Evolutionary conservation across 2,329 filamentous ascomycete species (phyloP).

Genomic region (Colletotrichum graminicola): DNA sequence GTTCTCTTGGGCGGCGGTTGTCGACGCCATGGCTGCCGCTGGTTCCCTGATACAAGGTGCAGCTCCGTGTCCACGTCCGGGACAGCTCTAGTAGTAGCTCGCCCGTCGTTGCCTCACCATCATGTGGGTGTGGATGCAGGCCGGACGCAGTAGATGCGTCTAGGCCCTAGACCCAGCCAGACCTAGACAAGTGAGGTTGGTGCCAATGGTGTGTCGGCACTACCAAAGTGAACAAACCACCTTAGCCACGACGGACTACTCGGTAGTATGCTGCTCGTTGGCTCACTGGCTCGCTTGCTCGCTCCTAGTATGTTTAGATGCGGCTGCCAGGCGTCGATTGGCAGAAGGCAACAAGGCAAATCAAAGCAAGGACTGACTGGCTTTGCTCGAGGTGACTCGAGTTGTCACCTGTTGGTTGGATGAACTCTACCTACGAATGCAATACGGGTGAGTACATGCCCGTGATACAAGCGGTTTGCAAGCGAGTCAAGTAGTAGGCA

Average conservation of each 20-base stretch:
- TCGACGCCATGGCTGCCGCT: constrained; percentile 20
- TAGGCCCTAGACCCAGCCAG: neutral
- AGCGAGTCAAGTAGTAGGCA: neutral
- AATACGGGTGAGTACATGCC: neutral
- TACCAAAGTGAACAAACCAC: neutral
- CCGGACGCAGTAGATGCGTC: constrained; percentile 23
- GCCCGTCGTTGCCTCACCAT: constrained; percentile 26
- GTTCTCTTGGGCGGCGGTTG: constrained; percentile 7
- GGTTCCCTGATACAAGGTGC: constrained; percentile 22
- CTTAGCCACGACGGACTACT: neutral
- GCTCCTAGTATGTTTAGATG: constrained; percentile 1
- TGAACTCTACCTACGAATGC: constrained; percentile 1
- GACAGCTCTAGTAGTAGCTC: constrained; percentile 5
- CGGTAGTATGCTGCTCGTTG: too few species aligned
- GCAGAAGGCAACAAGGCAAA: neutral
- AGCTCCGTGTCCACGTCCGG: constrained; percentile 21
- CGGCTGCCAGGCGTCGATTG: constrained; percentile 11
- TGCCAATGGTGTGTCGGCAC: neutral
- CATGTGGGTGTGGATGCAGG: constrained; percentile 13
- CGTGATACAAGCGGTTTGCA: neutral
- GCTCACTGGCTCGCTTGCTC: too few species aligned
- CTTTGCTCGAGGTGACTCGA: neutral
- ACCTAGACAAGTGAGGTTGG: constrained; percentile 17
- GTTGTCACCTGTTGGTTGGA: constrained; percentile 11
- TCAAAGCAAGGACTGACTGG: neutral